Base-by-base conservation (phyloP, 2,329 filamentous ascomycete genomes). In the Exserohilum rostratum region DNA sequence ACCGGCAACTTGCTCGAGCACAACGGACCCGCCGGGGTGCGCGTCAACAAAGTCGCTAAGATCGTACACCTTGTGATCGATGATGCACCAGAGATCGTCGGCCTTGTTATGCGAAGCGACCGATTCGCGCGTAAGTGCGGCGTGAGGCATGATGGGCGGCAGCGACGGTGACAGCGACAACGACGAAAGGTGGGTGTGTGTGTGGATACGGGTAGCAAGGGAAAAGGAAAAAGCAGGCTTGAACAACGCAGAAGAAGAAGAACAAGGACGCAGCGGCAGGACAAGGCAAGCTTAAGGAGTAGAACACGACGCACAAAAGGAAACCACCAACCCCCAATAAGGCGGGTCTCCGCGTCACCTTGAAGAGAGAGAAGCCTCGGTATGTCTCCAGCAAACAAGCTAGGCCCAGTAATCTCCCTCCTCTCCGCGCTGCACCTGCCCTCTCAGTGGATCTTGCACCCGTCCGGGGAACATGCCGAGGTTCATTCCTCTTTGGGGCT, bases 41-140 rank as follows among this genome's bases (percentile, higher is more conserved):
- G 89, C 90, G 71, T 95, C 90, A 64, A 91, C 76, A 75, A 96
- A 96, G 62, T 96, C 90, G 57, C 87, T 88, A 11, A 93, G 83
- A 77, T 96, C 90, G 80, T 96, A 96, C 70, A 96, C 90, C 68
- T 87, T 89, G 77, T 89, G 87, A 80, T 96, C 91, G 76, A 96
- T 87, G 69, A 96, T 88, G 77, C 90, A 89, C 88, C 90, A 93
- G 53, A 91, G 79, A 60, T 87, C 88, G 61, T 92, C 88, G 44
- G 89, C 86, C 52, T 83, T 85, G 74, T 87, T 91, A 79, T 93
- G 88, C 74, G 88, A 84, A 59, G 88, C 87, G 65, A 95, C 89
- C 74, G 91, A 77, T 37, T 76, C 79, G 65, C 82, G 81, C 46
- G 80, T 79, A 47, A 81, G 70, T n/a, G 69, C 44, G 39, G 58